Evolutionary conservation across 1,139 yeast species (phyloP), one percentile per base, ranked within the genome.

Genomic region (Spencermartinsiella ligniputridi): DNA sequence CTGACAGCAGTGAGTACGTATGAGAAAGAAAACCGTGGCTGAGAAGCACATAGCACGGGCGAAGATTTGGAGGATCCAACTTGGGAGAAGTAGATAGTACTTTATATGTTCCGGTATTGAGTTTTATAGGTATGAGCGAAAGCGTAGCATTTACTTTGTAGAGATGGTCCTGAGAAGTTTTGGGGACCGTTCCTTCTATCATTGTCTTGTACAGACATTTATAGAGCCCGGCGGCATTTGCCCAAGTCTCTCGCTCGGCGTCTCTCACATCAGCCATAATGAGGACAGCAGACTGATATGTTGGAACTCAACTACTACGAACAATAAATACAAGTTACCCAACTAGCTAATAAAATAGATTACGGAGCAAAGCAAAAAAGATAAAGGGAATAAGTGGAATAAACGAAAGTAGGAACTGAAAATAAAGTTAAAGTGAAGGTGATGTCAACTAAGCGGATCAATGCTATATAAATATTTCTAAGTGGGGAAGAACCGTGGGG

Each of bases 41-140:
- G 3, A 45, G n/a, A n/a, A 38, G 29, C 2, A 45, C 44, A 20
- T 47, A 47, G n/a, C 25, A 29, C 9, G 42, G 40, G 9, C 35
- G 33, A 13, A 46, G 9, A 4, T 37, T 41, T 27, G 43, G 40
- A 20, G 40, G 18, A 6, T 35, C n/a, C 35, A 35, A 11, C 25
- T 40, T 21, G 21, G 36, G 35, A 22, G 30, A 12, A n/a, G 39
- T 20, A 4, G 27, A 13, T 15, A 46, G 35, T 16, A 60, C 46
- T 22, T 59, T 60, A 45, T 48, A 51, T 17, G 48, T 48, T 11
- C 53, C 49, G 1, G 41, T 21, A 6, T 37, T 35, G 12, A 53
- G 34, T 33, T 38, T 36, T 16, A 61, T 33, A 1, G 63, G 61
- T 1, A 53, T 51, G 19, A 54, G 46, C 2, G 55, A 39, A 15